phyloP scores from a whole-genome alignment of 805 yeast genomes.

The Candida lessepsii region DNA sequence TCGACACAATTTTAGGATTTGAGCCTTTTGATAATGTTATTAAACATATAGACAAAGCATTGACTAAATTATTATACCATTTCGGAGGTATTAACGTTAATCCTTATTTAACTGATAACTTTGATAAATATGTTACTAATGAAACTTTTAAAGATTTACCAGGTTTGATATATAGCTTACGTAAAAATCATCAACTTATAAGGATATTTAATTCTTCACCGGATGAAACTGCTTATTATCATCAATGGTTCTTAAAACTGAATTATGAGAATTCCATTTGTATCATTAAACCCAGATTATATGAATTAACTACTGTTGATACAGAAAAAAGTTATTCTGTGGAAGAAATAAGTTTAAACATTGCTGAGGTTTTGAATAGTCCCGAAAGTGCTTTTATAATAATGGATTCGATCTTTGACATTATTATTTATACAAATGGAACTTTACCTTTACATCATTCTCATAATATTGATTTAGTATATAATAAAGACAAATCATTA shows the following conservation, averaged over 20 bases:
- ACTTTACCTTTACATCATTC: slow-evolving; percentile 28
- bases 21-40: slow-evolving; percentile 29
- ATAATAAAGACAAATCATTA: slow-evolving; percentile 12
- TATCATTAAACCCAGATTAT: slow-evolving; percentile 33
- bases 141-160: slow-evolving; percentile 30
- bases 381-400: slow-evolving; percentile 19
- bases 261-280: slow-evolving; percentile 18
- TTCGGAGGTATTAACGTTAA: slow-evolving; percentile 26
- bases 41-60: slow-evolving; percentile 24
- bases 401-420: slow-evolving; percentile 29
- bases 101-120: slow-evolving; percentile 9
- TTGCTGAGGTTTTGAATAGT: slow-evolving; percentile 15
- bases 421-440: slow-evolving; percentile 23
- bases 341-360: slow-evolving; percentile 18
- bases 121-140: slow-evolving; percentile 21
- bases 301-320: slow-evolving; percentile 11
- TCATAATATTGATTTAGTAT: slow-evolving; percentile 21
- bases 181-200: slow-evolving; percentile 36
- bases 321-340: slow-evolving; percentile 13
- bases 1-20: slow-evolving; percentile 34
- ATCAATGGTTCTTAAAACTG: slow-evolving; percentile 28
- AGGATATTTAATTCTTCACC: slow-evolving; percentile 43
- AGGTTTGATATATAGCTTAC: slow-evolving; percentile 29
- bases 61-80: slow-evolving; percentile 25
- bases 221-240: slow-evolving; percentile 45